Evolutionary conservation across 169 alveolate species (phyloP), one percentile per base, ranked within the genome.

Genomic region (Eimeria tenella): DNA sequence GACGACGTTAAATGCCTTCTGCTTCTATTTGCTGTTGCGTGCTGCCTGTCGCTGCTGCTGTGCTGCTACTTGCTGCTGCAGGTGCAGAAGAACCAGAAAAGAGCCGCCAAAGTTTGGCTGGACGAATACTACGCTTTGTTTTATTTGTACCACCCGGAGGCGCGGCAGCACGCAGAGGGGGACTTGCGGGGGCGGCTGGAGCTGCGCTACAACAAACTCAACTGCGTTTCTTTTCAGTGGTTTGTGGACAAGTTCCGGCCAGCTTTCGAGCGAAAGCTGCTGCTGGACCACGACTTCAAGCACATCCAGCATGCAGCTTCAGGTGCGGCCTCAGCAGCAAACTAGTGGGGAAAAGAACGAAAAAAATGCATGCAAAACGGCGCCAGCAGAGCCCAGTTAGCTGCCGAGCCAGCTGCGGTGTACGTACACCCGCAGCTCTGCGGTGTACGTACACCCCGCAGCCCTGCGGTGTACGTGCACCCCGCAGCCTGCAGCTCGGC

Each of bases 101-200:
- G 96, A 19, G 96, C 92, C 5, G 96, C 96, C 19, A 94, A 79
- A 56, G 95, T 90, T 6, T 94, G 96, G 96, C 81, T 94, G 21
- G 96, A 94, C 31, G 95, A 94, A 21, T 94, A 94, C 56, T 94
- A 94, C 86, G 17, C 6, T 13, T 49, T 73, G 31, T 94, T 94
- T 58, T 65, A 62, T 62, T 42, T 75, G 21, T 74, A 70, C 42
- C 94, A 84, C 68, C 83, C 58, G n/a, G 94, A 93, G 74, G 94
- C 58, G 4, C 90, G 93, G 5, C 53, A n/a, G 31, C 92, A 58
- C 31, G 55, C 25, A 15, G 92, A 93, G 23, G 94, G 90, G 15
- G 94, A 84, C 25, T 6, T 86, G 4, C 5, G 15, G 1, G 31
- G 6, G 11, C 88, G 94, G 5, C 63, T 15, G 49, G 42, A 15